These are phyloP conservation scores for Rhizophagus sp. DNA, from an alignment of 192 early-diverging fungal genomes.

Conservation along the genomic window DNA sequence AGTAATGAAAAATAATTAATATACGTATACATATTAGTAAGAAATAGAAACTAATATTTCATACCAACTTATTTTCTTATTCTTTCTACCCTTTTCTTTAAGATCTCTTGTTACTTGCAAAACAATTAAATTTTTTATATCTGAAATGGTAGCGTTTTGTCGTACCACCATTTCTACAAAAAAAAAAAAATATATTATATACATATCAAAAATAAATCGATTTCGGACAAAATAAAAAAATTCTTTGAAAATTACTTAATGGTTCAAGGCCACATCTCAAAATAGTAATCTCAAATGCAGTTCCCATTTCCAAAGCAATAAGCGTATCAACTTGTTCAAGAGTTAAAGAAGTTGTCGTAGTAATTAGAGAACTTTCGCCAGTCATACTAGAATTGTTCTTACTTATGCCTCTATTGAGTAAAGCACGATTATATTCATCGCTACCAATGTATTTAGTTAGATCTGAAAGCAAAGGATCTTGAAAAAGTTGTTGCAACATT, in stretches of 20 bases:
- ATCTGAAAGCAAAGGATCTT: conserved; percentile 26
- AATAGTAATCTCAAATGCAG: conserved; percentile 26
- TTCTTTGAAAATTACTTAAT: conserved; percentile 3
- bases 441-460: not conserved
- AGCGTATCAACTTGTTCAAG: conserved; percentile 26
- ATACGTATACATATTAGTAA: not conserved
- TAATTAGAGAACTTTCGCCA: too few relatives aligned
- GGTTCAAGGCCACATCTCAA: not conserved
- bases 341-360: not conserved
- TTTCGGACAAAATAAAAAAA: not conserved
- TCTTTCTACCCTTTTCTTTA: not conserved
- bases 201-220: not conserved
- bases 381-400: too few relatives aligned
- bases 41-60: not conserved
- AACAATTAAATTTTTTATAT: conserved; percentile 24
- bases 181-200: not conserved
- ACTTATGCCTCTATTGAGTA: too few relatives aligned
- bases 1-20: not conserved
- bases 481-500: conserved; percentile 20
- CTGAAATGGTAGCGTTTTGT: conserved; percentile 22
- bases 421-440: not conserved
- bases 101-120: not conserved
- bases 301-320: conserved; percentile 27
- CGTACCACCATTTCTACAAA: conserved; percentile 19
- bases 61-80: conserved; percentile 25